These are phyloP conservation scores for Waitea zeae DNA, from an alignment of 1,284 basidiomycete species.

Conservation along the genomic window DNA sequence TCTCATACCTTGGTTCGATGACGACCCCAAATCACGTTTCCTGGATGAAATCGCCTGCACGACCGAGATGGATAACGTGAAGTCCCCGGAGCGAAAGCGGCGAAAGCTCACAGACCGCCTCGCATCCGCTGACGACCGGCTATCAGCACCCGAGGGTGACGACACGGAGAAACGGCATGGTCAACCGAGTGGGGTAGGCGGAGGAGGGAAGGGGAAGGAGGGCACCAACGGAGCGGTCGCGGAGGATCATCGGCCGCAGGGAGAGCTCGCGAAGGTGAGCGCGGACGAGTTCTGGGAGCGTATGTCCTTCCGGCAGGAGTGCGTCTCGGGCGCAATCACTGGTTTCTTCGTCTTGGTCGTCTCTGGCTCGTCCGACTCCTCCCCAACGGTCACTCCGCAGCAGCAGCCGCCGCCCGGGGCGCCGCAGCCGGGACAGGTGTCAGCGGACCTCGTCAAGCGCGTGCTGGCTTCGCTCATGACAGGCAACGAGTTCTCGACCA, in stretches of 20 bases:
- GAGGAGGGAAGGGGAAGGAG: conserved; percentile 16
- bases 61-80: conserved; percentile 39
- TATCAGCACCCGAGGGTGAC: conserved; percentile 9
- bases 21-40: conserved; percentile 88
- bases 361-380: conserved; percentile 4
- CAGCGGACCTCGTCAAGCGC: conserved; percentile 46
- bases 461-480: conserved; percentile 51
- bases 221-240: conserved; percentile 10
- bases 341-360: conserved; percentile 69
- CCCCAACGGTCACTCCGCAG: conserved; percentile 1
- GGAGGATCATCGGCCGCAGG: conserved; percentile 11
- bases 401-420: conserved; percentile 19
- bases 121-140: conserved; percentile 6
- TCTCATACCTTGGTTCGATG: conserved; percentile 76
- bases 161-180: conserved; percentile 18
- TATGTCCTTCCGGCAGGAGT: conserved; percentile 90
- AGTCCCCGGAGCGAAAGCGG: conserved; percentile 42
- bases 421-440: conserved; percentile 41
- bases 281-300: conserved; percentile 67
- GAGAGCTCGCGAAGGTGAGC: conserved; percentile 36
- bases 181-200: no score
- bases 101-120: conserved; percentile 16
- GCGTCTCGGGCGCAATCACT: conserved; percentile 68
- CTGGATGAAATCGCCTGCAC: conserved; percentile 72
- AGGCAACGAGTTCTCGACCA: conserved; percentile 61